Conservation (phyloP, 2,329 filamentous ascomycete species). For the Corynespora cassiicola region DNA sequence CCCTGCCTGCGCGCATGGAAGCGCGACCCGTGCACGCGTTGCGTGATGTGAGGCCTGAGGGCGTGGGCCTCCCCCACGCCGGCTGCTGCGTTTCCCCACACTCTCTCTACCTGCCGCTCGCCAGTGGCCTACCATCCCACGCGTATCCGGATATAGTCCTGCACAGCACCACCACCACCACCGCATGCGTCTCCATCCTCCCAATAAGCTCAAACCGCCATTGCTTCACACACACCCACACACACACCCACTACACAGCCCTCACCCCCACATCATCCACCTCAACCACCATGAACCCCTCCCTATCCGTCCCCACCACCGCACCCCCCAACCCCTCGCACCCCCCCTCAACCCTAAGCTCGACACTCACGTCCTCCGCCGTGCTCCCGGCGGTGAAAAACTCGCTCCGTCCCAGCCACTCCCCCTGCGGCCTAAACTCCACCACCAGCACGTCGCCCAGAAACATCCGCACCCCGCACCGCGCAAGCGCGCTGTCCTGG, state of each 20-base stretch:
- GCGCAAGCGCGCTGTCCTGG: constrained; percentile 21
- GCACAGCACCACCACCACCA: no score
- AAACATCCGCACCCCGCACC: constrained; percentile 23
- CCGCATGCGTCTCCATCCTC: no score
- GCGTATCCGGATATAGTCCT: no score
- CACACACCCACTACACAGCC: constrained; percentile 1
- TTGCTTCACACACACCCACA: no score
- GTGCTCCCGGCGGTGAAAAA: constrained; percentile 26
- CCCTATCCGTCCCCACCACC: constrained; percentile 16
- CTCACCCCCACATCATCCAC: constrained; percentile 16
- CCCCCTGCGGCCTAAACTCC: constrained; percentile 20
- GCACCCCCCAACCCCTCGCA: constrained; percentile 27
- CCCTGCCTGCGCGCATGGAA: no score
- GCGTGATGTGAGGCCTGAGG: no score
- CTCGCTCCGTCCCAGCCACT: constrained; percentile 14
- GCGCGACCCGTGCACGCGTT: no score
- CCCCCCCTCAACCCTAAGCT: constrained; percentile 24
- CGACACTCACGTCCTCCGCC: constrained; percentile 23
- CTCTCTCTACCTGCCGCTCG: no score
- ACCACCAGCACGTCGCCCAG: constrained; percentile 22
- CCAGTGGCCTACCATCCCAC: no score
- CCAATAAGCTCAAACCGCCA: no score
- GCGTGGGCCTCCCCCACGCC: no score
- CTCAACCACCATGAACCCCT: constrained; percentile 24
- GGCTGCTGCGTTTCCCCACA: no score